A percentile compares a stretch with the other conserved stretches of the same genome.
Conservation (phyloP, 495 filamentous ascomycete genomes). For the Tuber melanosporum region DNA sequence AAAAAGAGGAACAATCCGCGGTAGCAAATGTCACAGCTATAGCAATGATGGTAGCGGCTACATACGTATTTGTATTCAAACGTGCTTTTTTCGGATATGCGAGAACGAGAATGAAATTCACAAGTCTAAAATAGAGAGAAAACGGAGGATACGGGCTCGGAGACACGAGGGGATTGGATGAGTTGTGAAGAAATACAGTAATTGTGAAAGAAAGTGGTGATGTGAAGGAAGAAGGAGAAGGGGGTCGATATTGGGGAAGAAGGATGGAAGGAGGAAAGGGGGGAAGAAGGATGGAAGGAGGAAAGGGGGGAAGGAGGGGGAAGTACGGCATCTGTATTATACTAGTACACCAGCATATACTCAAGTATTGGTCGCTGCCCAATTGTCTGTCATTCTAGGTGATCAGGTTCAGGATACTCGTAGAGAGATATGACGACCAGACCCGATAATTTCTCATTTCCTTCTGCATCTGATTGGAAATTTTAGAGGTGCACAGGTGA, state of each 20-base stretch:
- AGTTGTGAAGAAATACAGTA: background rate
- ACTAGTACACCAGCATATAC: too few species aligned
- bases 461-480: background rate
- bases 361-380: background rate
- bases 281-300: background rate
- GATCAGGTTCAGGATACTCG: background rate
- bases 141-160: background rate
- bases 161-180: background rate
- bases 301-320: background rate
- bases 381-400: background rate
- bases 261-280: background rate
- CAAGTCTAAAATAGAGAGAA: background rate
- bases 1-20: background rate
- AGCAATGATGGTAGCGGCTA: background rate
- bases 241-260: background rate
- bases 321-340: background rate
- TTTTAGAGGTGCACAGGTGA: background rate
- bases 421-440: background rate
- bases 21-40: background rate
- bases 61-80: background rate
- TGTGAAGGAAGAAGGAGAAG: background rate
- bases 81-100: background rate
- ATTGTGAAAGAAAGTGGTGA: background rate
- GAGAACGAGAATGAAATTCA: background rate
- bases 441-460: background rate